phyloP scores from a whole-genome alignment of 169 alveolate species.

The Toxoplasma gondii region DNA sequence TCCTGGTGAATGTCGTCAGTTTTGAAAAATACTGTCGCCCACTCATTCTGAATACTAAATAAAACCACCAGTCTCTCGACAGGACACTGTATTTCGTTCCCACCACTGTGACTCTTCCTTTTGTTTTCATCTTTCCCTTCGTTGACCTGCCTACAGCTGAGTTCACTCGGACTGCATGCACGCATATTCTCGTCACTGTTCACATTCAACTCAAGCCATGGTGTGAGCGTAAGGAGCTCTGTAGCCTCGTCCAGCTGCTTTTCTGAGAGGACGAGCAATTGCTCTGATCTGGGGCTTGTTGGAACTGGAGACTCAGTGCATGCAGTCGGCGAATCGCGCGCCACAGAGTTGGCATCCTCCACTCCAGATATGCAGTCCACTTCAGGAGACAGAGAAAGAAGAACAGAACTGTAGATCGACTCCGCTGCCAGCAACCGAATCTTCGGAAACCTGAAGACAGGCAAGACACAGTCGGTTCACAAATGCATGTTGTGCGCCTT shows the following conservation, averaged over 20 bases:
- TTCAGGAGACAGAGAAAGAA: slow-evolving; percentile 13
- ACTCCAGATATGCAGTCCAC: background rate
- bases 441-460: slow-evolving; percentile 51
- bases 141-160: background rate
- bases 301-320: background rate
- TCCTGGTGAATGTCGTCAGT: too few species aligned
- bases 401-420: slow-evolving; percentile 46
- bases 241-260: slow-evolving; percentile 38
- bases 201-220: slow-evolving; percentile 52
- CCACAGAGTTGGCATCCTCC: background rate
- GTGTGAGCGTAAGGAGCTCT: slow-evolving; percentile 52
- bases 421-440: slow-evolving; percentile 50
- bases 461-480: background rate
- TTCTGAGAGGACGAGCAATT: background rate
- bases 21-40: background rate
- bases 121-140: background rate
- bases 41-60: background rate
- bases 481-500: too few species aligned
- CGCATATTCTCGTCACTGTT: background rate
- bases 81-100: background rate
- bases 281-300: background rate
- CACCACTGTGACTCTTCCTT: background rate
- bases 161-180: background rate
- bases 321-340: background rate
- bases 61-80: background rate